phyloP scores from a whole-genome alignment of 192 early-diverging fungal species.

The Podila clonocystis region DNA sequence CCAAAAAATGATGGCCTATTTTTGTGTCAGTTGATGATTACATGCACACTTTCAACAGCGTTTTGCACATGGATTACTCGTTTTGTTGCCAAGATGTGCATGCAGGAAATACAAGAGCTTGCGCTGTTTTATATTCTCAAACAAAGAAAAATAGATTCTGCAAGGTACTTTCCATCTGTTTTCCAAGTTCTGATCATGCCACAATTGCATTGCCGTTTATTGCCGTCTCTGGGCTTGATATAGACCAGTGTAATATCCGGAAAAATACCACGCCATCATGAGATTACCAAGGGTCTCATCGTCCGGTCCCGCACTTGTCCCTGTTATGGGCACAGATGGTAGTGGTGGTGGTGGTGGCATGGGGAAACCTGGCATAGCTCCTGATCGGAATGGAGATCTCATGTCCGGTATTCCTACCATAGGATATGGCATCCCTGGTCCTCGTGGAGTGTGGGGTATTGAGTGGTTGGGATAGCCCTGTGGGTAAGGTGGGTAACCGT shows the following conservation, averaged over 20 bases:
- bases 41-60: too few species aligned
- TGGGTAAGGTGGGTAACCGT: neutral
- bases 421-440: neutral
- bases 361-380: neutral
- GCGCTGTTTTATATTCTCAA: too few species aligned
- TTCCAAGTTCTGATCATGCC: neutral
- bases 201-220: neutral
- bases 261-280: conserved; percentile 81
- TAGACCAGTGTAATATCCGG: conserved; percentile 78
- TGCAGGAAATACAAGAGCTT: too few species aligned
- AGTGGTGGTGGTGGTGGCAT: conserved; percentile 2
- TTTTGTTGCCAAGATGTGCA: too few species aligned
- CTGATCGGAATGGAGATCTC: neutral
- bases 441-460: neutral
- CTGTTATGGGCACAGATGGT: neutral
- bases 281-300: conserved; percentile 71
- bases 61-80: too few species aligned
- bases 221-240: conserved; percentile 60
- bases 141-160: too few species aligned
- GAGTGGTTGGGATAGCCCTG: neutral
- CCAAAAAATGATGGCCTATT: too few species aligned
- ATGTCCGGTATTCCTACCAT: neutral
- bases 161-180: neutral
- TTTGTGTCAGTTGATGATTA: too few species aligned
- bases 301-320: conserved; percentile 36